Conservation (phyloP, 768 basidiomycete genomes). For the Lactifluus echinatus region DNA sequence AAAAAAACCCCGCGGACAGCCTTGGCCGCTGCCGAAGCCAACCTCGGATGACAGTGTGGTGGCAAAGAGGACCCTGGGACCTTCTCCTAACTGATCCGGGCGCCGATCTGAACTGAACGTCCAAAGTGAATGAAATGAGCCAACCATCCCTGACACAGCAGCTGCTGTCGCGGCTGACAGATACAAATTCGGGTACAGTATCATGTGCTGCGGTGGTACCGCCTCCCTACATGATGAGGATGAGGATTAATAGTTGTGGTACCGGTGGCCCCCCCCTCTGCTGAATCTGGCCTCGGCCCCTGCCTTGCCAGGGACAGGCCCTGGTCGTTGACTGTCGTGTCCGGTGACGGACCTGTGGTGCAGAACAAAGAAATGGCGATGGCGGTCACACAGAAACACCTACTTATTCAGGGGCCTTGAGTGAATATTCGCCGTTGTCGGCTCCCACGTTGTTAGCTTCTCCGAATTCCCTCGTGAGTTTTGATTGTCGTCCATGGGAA, state of each 20-base stretch:
- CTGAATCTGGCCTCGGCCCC: neutral
- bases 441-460: constrained; percentile 4
- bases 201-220: neutral
- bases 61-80: neutral
- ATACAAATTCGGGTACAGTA: neutral
- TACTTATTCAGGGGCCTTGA: neutral
- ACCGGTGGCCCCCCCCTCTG: neutral
- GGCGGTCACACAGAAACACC: neutral
- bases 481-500: constrained; percentile 11
- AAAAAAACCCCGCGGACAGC: neutral
- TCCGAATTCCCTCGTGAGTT: neutral
- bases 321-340: too few species aligned
- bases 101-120: constrained; percentile 2
- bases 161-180: neutral
- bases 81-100: neutral
- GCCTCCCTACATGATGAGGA: neutral
- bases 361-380: neutral
- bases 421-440: constrained; percentile 2
- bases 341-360: neutral
- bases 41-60: neutral
- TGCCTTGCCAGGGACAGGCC: constrained; percentile 8
- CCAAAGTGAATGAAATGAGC: neutral
- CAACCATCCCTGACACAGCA: neutral
- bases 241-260: neutral
- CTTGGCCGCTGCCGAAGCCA: neutral